These are phyloP conservation scores for Suillus sp. DNA, from an alignment of 768 basidiomycete species.

Conservation along the genomic window DNA sequence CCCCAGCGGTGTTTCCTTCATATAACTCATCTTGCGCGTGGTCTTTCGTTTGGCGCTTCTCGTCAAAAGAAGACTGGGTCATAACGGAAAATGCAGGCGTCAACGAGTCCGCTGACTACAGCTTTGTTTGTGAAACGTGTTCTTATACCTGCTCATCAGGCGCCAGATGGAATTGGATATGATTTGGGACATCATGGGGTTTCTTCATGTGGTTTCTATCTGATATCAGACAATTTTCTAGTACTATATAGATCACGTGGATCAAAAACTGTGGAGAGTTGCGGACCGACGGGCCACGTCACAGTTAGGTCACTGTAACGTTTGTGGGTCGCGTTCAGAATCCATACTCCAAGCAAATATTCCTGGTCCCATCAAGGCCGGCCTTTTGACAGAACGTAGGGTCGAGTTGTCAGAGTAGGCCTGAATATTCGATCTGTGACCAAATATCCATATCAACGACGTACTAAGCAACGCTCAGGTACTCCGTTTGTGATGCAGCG, in stretches of 20 bases:
- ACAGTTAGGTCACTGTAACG: too few species aligned
- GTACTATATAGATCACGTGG: not conserved
- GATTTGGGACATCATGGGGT: not conserved
- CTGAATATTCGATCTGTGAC: too few species aligned
- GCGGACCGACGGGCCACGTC: not conserved
- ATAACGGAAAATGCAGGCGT: not conserved
- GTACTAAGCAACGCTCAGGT: too few species aligned
- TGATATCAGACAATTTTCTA: not conserved
- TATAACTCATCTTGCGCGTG: slow-evolving; percentile 15
- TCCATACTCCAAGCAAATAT: too few species aligned
- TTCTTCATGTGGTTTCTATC: not conserved
- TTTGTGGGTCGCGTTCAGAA: too few species aligned
- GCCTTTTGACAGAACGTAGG: too few species aligned
- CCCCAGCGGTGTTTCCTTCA: slow-evolving; percentile 35
- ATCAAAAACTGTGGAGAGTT: not conserved
- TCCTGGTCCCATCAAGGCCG: too few species aligned
- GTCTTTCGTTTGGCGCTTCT: slow-evolving; percentile 12
- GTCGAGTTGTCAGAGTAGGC: too few species aligned
- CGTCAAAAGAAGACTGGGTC: not conserved
- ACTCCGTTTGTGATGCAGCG: too few species aligned
- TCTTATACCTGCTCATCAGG: slow-evolving; percentile 2
- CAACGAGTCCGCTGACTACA: too few species aligned
- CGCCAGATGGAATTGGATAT: not conserved
- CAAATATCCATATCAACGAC: too few species aligned
- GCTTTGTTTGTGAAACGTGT: not conserved